phyloP scores from a whole-genome alignment of 305 asterid species.

The Fraxinus greggii region DNA sequence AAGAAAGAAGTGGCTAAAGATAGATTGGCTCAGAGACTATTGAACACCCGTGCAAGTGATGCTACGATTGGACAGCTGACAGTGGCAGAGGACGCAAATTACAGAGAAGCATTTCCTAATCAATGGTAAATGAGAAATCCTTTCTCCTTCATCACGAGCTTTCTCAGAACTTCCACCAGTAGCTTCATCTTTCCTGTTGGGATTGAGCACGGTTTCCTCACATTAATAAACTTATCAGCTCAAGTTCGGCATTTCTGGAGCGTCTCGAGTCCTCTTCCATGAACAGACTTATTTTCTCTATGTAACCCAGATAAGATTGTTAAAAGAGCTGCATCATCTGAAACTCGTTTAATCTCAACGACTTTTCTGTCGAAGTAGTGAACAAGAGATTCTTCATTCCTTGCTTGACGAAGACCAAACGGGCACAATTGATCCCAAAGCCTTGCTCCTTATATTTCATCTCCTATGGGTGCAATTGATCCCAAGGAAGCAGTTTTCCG shows the following conservation, averaged over 20 bases:
- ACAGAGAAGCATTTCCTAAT: slow-evolving; percentile 81
- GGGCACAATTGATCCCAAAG: background rate
- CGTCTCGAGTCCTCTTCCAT: background rate
- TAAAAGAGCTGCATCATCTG: background rate
- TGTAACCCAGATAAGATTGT: background rate
- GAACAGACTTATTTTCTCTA: background rate
- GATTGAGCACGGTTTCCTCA: background rate
- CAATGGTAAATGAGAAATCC: slow-evolving; percentile 59
- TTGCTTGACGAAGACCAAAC: background rate
- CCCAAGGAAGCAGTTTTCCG: slow-evolving; percentile 7
- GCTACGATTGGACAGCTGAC: slow-evolving; percentile 48
- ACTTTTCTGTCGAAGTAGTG: background rate
- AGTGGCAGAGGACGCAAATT: slow-evolving; percentile 51
- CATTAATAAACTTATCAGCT: background rate
- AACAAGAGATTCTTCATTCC: background rate
- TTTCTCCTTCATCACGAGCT: background rate
- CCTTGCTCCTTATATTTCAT: background rate
- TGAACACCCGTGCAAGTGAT: slow-evolving; percentile 49
- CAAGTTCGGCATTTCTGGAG: background rate
- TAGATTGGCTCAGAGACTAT: slow-evolving; percentile 64
- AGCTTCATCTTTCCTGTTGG: background rate
- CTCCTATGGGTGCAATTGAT: background rate
- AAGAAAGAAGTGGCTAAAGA: slow-evolving; percentile 71
- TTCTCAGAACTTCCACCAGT: background rate
- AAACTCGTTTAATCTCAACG: background rate